phyloP scores from a whole-genome alignment of 805 yeast species.

The Kuraishia floccosa region DNA sequence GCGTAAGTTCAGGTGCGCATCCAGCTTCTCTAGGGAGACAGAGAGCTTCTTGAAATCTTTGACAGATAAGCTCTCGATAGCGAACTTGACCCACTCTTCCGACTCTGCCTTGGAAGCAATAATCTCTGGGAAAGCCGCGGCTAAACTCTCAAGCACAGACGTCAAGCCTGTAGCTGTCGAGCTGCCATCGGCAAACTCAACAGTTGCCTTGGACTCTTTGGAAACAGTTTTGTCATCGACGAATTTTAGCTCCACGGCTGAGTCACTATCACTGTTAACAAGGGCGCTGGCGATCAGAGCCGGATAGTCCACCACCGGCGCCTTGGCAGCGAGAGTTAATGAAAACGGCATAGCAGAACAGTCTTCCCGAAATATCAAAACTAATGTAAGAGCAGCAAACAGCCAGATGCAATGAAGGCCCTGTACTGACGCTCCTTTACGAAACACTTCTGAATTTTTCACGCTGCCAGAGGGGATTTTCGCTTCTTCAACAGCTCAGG shows the following conservation, averaged over 20 bases:
- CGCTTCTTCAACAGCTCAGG: too few species aligned
- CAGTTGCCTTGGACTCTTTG: constrained; percentile 22
- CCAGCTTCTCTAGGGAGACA: constrained; percentile 67
- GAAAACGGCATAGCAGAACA: constrained; percentile 28
- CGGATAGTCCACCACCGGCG: constrained; percentile 72
- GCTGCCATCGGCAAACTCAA: constrained; percentile 32
- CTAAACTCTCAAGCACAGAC: constrained; percentile 36
- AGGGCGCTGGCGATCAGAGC: constrained; percentile 70
- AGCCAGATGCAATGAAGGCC: too few species aligned
- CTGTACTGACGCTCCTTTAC: too few species aligned
- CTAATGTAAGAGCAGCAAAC: too few species aligned
- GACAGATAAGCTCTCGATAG: constrained; percentile 55
- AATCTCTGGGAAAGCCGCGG: constrained; percentile 38
- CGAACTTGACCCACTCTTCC: constrained; percentile 57
- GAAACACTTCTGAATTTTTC: too few species aligned
- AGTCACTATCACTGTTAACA: constrained; percentile 41
- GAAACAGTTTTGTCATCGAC: constrained; percentile 65
- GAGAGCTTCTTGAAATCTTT: constrained; percentile 86
- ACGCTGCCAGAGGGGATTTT: too few species aligned
- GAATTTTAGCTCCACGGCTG: constrained; percentile 46
- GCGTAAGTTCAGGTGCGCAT: constrained; percentile 75
- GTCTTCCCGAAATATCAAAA: constrained; percentile 18
- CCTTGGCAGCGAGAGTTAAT: constrained; percentile 74
- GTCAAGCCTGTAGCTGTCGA: constrained; percentile 28
- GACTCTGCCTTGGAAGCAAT: constrained; percentile 25